These are phyloP conservation scores for Piper betle DNA, from an alignment of 164 flowering plant genomes.

Conservation along the genomic window DNA sequence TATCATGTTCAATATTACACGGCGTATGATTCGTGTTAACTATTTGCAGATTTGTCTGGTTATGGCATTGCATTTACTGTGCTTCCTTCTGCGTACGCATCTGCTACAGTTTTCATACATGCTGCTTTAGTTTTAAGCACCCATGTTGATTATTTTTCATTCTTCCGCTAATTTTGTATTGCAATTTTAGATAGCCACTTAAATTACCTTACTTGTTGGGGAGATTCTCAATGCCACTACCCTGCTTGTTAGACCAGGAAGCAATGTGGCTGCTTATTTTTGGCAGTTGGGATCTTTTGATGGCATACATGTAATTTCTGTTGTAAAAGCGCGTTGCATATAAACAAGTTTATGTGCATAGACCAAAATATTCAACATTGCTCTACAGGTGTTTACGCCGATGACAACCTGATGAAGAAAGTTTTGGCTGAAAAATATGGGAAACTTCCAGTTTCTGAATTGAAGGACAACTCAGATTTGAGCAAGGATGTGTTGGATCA, in stretches of 20 bases:
- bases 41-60: neutral
- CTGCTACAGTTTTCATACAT: too few species aligned
- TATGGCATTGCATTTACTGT: neutral
- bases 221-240: neutral
- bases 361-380: neutral
- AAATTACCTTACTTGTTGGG: neutral
- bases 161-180: too few species aligned
- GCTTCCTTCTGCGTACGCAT: too few species aligned
- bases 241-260: neutral
- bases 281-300: too few species aligned
- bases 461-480: constrained; percentile 40
- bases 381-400: constrained; percentile 79
- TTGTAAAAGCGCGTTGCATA: neutral
- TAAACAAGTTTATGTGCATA: neutral
- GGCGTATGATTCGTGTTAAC: neutral
- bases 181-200: neutral
- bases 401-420: constrained; percentile 43
- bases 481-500: constrained; percentile 46
- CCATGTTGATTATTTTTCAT: too few species aligned
- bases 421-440: constrained; percentile 53
- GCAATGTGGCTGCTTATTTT: neutral
- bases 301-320: neutral
- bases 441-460: constrained; percentile 27
- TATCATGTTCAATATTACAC: too few species aligned
- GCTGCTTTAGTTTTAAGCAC: too few species aligned